Evolutionary conservation across 225 moss, liverwort and hornwort genomes (phyloP), one percentile per base, ranked within the genome.

Genomic region (Pseudoscleropodium purum): DNA sequence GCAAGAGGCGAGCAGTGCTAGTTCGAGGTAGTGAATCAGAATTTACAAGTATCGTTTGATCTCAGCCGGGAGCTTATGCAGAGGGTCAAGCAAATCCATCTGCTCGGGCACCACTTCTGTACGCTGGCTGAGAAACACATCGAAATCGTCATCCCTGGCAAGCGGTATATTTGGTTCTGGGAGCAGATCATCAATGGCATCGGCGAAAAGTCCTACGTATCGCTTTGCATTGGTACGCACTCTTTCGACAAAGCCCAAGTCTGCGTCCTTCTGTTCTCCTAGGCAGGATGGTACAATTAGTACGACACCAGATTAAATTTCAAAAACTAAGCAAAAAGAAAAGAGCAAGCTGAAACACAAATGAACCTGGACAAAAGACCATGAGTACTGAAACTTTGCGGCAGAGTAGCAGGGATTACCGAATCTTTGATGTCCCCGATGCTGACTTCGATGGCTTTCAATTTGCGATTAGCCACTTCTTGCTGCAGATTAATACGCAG

Each of bases 41-140:
- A 85, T 96, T 96, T 91, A 98, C 97, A 93, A 97, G 84, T 91
- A 93, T 89, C 98, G 96, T 90, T 96, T 97, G 30, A 99, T 96
- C 90, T 99, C 98, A 18, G 98, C 91, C 59, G 98, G 98, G 39
- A 97, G 94, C 90, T 93, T 94, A 59, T 96, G 93, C 59, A 63
- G 91, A 92, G 98, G 95, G 81, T 99, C 98, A 54, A 92, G 93
- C 26, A 85, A n/a, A 81, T 97, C 96, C 69, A 84, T 36, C 82
- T 96, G 93, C 26, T 96, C 97, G 47, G 92, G 90, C 52, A 89
- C 79, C 82, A 96, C 98, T 90, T 99, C 96, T 60, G 91, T 96
- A 59, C 98, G 97, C 90, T 98, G 98, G 87, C 95, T 96, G 84
- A 97, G 91, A 84, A 95, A 94, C 41, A 95, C 94, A 87, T 95